Percentiles rank a stretch among this genome's conserved stretches.
Evolutionary conservation across 192 early-diverging fungal genomes (phyloP).

Genomic region (Linderina pennispora): DNA sequence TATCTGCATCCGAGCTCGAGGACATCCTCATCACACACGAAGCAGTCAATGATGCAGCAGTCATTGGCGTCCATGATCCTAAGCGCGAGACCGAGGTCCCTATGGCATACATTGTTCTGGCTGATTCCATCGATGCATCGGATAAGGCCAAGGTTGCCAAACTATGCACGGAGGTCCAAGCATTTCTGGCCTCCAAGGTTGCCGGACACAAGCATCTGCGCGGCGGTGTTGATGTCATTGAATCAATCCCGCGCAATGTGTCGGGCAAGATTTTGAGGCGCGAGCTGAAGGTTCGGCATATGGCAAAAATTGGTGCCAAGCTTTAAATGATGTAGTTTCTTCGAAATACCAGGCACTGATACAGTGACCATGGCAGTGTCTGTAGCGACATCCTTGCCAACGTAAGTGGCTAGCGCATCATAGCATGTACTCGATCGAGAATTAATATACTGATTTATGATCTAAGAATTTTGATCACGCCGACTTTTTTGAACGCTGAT

Average conservation of each 20-base stretch:
- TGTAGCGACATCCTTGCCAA: too few relatives aligned
- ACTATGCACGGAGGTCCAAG: background rate
- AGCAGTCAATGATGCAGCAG: constrained; percentile 56
- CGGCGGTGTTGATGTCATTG: constrained; percentile 25
- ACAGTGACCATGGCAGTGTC: too few relatives aligned
- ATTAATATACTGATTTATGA: too few relatives aligned
- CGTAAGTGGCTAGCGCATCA: too few relatives aligned
- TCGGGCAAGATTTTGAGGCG: constrained; percentile 35
- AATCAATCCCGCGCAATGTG: constrained; percentile 18
- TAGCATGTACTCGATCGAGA: too few relatives aligned
- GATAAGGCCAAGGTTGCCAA: background rate
- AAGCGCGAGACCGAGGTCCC: constrained; percentile 65
- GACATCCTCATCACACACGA: constrained; percentile 62
- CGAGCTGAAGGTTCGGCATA: constrained; percentile 16
- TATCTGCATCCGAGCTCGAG: constrained; percentile 85
- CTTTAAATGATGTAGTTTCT: too few relatives aligned
- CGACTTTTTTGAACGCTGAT: too few relatives aligned
- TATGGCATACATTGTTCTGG: constrained; percentile 62
- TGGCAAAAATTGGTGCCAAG: constrained; percentile 7
- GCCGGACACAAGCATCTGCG: constrained; percentile 37
- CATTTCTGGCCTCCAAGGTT: constrained; percentile 16
- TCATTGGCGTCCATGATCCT: constrained; percentile 57
- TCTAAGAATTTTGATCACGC: too few relatives aligned
- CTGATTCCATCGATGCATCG: background rate
- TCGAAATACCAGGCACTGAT: too few relatives aligned